Evolutionary conservation across 805 yeast species (phyloP).

Genomic region (Yarrowia sp.): DNA sequence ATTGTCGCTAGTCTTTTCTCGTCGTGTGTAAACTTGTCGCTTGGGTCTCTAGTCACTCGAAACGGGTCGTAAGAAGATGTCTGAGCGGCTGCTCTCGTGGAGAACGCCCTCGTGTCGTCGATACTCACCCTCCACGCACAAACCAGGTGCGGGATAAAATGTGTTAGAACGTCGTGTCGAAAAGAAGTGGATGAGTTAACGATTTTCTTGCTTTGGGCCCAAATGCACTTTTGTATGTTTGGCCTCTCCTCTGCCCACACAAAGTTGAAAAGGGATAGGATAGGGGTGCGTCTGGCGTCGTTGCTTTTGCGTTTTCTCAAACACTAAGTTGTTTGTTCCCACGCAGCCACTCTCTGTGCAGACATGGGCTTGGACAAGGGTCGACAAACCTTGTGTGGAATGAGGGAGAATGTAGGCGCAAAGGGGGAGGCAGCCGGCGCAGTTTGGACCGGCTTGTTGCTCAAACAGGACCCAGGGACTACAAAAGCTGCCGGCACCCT

Average conservation of each 20-base stretch:
- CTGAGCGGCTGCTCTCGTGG: background rate
- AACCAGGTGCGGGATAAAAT: conserved; percentile 25
- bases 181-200: conserved; percentile 23
- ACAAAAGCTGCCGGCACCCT: conserved; percentile 9
- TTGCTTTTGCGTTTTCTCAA: conserved; percentile 8
- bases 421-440: conserved; percentile 19
- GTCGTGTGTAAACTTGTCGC: conserved; percentile 15
- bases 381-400: conserved; percentile 3
- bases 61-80: background rate
- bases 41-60: background rate
- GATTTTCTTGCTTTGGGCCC: conserved; percentile 21
- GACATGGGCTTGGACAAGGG: conserved; percentile 25
- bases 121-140: conserved; percentile 27
- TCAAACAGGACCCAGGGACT: background rate
- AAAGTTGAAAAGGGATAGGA: conserved; percentile 26
- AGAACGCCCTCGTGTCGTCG: background rate
- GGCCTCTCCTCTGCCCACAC: conserved; percentile 18
- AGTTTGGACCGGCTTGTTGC: background rate
- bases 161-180: conserved; percentile 25
- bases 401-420: conserved; percentile 26
- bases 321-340: conserved; percentile 14
- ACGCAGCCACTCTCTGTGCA: conserved; percentile 7
- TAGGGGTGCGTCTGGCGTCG: conserved; percentile 16
- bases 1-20: conserved; percentile 2
- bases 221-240: conserved; percentile 25